Percentiles rank a stretch among this genome's conserved stretches.
Evolutionary conservation across 2,329 filamentous ascomycete genomes (phyloP).

Genomic region (Aureobasidium uvarum): DNA sequence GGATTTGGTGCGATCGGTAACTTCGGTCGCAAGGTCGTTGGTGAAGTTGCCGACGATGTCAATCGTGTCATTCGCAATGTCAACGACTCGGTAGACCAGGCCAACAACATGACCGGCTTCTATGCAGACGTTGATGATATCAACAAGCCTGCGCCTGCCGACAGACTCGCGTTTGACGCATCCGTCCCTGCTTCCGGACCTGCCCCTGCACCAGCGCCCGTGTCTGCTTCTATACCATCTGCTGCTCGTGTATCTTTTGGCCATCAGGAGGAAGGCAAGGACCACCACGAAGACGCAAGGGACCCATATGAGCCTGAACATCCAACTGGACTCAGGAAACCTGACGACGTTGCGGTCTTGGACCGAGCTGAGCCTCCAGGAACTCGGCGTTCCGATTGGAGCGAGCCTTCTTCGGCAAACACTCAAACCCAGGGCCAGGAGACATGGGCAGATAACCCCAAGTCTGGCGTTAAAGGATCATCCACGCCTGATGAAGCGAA

Average conservation of each 20-base stretch:
- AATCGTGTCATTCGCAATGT: conserved; percentile 46
- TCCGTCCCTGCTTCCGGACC: background rate
- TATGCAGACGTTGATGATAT: conserved; percentile 10
- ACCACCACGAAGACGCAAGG: background rate
- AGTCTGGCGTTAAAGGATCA: conserved; percentile 2
- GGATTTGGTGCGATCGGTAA: conserved; percentile 54
- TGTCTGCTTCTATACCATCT: conserved; percentile 6
- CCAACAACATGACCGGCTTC: conserved; percentile 29
- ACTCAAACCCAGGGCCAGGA: background rate
- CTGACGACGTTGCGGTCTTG: conserved; percentile 17
- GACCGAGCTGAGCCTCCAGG: background rate
- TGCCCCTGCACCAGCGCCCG: conserved; percentile 5
- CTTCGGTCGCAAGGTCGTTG: conserved; percentile 47
- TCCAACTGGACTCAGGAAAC: conserved; percentile 7
- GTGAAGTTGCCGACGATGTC: conserved; percentile 39
- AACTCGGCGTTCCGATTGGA: background rate
- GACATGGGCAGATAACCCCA: background rate
- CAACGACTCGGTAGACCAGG: conserved; percentile 27
- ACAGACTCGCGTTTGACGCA: conserved; percentile 19
- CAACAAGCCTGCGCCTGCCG: conserved; percentile 2
- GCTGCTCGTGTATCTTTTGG: background rate
- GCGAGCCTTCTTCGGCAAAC: conserved; percentile 7
- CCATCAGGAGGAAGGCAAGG: background rate
- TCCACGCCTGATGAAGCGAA: background rate
- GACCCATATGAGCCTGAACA: background rate